Evolutionary conservation across 176 grass and related monocot genomes (phyloP).

Genomic region (Phyllostachys edulis): DNA sequence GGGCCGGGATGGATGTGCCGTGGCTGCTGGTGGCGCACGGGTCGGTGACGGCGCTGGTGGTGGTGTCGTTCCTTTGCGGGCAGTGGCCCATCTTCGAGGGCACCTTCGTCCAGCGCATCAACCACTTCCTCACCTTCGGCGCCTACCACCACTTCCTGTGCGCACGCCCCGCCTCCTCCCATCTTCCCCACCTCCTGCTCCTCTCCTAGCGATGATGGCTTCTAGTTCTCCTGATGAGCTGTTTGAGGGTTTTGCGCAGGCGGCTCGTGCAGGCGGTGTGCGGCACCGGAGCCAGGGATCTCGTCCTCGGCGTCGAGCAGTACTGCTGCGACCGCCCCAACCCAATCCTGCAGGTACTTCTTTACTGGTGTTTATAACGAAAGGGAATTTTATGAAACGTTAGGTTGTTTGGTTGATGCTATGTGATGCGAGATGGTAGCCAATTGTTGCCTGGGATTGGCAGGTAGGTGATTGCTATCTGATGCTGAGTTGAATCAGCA

Average conservation of each 20-base stretch:
- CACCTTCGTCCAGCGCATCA: constrained; percentile 86
- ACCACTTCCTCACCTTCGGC: constrained; percentile 87
- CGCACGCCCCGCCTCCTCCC: not conserved
- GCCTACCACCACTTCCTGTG: constrained; percentile 94
- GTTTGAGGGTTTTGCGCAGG: constrained; percentile 43
- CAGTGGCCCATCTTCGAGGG: constrained; percentile 99
- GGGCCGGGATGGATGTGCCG: constrained; percentile 53
- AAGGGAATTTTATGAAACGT: not conserved
- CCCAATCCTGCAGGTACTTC: constrained; percentile 74
- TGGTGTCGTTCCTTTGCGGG: constrained; percentile 91
- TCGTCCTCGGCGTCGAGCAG: constrained; percentile 68
- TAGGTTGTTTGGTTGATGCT: not conserved
- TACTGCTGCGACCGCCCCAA: constrained; percentile 96
- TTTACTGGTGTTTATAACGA: not conserved
- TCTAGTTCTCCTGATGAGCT: not conserved
- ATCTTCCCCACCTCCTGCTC: not conserved
- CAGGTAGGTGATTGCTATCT: not conserved
- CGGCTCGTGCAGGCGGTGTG: constrained; percentile 64
- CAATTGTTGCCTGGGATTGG: not conserved
- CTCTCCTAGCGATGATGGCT: not conserved
- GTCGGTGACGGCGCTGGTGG: constrained; percentile 71
- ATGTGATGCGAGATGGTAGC: not conserved
- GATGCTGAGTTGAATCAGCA: not conserved
- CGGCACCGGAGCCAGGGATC: constrained; percentile 77
- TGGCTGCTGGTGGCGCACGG: constrained; percentile 89